phyloP scores from a whole-genome alignment of 176 grass and related monocot genomes.

The Panicum miliaceum region DNA sequence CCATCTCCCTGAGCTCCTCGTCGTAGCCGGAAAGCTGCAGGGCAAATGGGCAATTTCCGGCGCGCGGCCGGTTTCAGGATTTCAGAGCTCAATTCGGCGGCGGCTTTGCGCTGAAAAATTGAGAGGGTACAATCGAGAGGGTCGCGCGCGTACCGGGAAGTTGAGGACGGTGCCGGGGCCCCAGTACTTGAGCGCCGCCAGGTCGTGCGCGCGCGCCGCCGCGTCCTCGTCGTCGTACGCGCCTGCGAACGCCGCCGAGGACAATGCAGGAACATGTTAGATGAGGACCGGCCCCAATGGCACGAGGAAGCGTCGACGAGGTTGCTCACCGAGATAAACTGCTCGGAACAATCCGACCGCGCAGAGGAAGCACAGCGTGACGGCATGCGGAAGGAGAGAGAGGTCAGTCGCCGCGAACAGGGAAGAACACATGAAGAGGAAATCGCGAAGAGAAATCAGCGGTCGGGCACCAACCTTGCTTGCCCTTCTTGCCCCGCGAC shows the following conservation, averaged over 20 bases:
- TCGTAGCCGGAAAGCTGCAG: conserved; percentile 51
- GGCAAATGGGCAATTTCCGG: neutral
- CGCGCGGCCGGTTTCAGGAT: neutral
- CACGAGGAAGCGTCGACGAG: neutral
- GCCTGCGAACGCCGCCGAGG: conserved; percentile 36
- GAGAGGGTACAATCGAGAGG: neutral
- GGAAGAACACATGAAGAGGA: neutral
- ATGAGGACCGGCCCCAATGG: neutral
- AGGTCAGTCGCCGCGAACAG: neutral
- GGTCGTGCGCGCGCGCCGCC: conserved; percentile 79
- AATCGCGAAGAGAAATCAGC: neutral
- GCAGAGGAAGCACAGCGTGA: neutral
- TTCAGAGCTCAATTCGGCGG: neutral
- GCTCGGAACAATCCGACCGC: conserved; percentile 2
- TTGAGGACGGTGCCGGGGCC: conserved; percentile 75
- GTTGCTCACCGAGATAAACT: conserved; percentile 82
- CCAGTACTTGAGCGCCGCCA: conserved; percentile 94
- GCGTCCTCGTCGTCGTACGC: conserved; percentile 85
- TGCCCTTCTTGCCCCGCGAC: conserved; percentile 77
- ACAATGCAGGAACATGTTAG: neutral
- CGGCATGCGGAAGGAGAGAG: neutral
- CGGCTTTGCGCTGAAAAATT: neutral
- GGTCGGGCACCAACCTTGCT: conserved; percentile 49
- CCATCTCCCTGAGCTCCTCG: conserved; percentile 66
- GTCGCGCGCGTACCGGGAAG: conserved; percentile 57